Base-by-base conservation (phyloP, 1,139 yeast species). In the Suhomyces panamericanus region DNA sequence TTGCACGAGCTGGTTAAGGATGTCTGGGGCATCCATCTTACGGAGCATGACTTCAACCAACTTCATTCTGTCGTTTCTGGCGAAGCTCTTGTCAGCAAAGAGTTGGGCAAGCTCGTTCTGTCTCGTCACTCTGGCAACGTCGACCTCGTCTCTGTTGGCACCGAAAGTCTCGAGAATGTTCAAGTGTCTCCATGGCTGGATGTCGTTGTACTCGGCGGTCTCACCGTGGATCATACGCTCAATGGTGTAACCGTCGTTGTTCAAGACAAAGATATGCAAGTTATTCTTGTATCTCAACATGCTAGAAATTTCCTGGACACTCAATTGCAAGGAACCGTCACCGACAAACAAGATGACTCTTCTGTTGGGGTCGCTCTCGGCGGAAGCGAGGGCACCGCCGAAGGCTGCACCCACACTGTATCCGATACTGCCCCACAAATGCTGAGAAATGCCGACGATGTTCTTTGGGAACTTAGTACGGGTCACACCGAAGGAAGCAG, bases 211-310 rank as follows among this genome's bases (percentile, higher is more conserved):
- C 38, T 73, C 63, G 35, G 93, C 93, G 35, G 70, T 74, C 57
- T 77, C 82, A 56, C 95, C 96, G 69, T 87, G 95, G 57, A 87
- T 86, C 69, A 87, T 77, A 68, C 89, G 80, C 72, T 87, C 95
- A 64, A 87, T 87, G 52, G 96, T 87, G 75, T 87, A 87, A 60
- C 96, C 95, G 54, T 81, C 84, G 67, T 87, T 87, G 75, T 87
- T 87, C 63, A 87, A 77, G 34, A 87, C 82, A 62, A 87, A 87
- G 59, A 87, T 67, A 70, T 87, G 87, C 52, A 95, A 91, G 54
- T 81, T 83, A 58, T 84, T 76, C 43, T 80, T 78, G 86, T 88
- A 83, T 70, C 87, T 80, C 62, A 85, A 75, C 83, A 85, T 82
- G 54, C 93, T 83, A 50, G 91, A 83, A 62, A 87, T 83, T 60